A percentile compares a stretch with the other conserved stretches of the same genome.
phyloP scores from a whole-genome alignment of 169 alveolate species.

The Eimeria acervulina region DNA sequence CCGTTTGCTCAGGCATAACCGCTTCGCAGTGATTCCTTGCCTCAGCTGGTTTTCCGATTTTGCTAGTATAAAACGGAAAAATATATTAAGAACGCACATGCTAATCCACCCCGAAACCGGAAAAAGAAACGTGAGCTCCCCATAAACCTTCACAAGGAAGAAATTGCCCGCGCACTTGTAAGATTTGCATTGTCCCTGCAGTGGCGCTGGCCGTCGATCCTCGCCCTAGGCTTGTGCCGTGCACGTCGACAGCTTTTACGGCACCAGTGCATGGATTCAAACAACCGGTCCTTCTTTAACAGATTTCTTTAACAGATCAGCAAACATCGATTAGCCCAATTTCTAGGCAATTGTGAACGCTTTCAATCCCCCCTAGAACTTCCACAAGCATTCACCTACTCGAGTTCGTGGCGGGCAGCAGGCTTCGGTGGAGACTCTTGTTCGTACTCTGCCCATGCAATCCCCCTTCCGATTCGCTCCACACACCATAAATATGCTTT shows the following conservation, averaged over 20 bases:
- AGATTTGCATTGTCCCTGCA: no score
- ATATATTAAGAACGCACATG: neutral
- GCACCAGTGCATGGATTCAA: no score
- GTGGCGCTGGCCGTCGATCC: no score
- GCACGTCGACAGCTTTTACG: no score
- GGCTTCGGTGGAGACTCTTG: neutral
- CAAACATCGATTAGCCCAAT: neutral
- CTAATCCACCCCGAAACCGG: neutral
- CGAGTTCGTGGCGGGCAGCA: neutral
- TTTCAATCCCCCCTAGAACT: neutral
- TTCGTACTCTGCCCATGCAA: neutral
- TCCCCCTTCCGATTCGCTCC: neutral
- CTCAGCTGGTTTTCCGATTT: neutral
- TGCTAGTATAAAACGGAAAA: neutral
- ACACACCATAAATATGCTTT: neutral
- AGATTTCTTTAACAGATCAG: neutral
- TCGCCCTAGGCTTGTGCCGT: no score
- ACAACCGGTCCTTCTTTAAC: no score
- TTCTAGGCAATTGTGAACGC: neutral
- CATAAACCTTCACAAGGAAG: neutral
- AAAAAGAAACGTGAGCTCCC: neutral
- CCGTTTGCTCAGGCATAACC: neutral
- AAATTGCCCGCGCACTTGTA: no score
- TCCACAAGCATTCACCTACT: no score
- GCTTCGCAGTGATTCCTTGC: neutral